phyloP scores from a whole-genome alignment of 2,329 filamentous ascomycete species.

The Aspergillus calidoustus region DNA sequence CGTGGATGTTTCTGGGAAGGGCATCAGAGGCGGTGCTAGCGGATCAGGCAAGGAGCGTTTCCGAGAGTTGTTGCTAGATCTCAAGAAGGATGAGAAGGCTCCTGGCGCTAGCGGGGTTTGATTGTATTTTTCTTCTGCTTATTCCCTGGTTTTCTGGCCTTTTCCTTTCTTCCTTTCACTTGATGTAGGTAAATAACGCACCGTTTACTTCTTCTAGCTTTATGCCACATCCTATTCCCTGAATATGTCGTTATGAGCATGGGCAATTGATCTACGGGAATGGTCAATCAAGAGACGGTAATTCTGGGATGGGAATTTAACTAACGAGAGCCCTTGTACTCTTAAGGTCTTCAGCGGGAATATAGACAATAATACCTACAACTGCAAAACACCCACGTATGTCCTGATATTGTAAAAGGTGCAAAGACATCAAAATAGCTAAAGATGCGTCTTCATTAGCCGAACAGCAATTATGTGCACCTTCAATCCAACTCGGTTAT shows the following conservation, averaged over 20 bases:
- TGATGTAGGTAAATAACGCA: conserved; percentile 30
- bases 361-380: neutral
- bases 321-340: neutral
- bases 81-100: conserved; percentile 93
- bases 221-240: conserved; percentile 6
- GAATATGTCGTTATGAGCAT: neutral
- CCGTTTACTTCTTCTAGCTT: conserved; percentile 10
- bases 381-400: neutral
- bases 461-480: neutral
- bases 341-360: neutral
- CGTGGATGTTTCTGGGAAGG: conserved; percentile 96
- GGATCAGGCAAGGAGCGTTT: conserved; percentile 96
- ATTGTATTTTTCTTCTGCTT: conserved; percentile 25
- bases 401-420: neutral
- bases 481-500: conserved; percentile 45
- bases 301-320: neutral
- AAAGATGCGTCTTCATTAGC: neutral
- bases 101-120: conserved; percentile 60
- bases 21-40: conserved; percentile 79
- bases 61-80: conserved; percentile 81
- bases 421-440: neutral
- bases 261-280: neutral
- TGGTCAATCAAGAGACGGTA: neutral
- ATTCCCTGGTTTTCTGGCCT: conserved; percentile 14
- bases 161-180: conserved; percentile 14